Evolutionary conservation across 2,329 filamentous ascomycete genomes (phyloP).

Genomic region (Beauveria scarabaeidicola): DNA sequence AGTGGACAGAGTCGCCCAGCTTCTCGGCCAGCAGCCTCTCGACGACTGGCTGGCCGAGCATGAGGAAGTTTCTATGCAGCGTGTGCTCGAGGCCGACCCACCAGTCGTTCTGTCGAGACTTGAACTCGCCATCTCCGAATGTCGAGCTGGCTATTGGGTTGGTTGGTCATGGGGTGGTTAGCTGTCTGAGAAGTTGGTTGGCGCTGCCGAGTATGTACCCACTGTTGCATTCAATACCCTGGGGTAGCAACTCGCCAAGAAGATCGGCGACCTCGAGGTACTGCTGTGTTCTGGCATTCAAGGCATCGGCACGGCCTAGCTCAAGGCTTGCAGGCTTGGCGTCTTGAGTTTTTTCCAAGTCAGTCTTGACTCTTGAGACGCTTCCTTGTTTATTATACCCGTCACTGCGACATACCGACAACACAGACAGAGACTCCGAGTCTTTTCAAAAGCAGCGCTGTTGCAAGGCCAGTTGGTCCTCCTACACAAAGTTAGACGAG

Average conservation of each 20-base stretch:
- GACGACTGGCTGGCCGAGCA: constrained; percentile 40
- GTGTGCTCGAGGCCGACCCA: constrained; percentile 37
- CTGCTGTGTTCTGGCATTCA: constrained; percentile 41
- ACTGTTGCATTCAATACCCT: constrained; percentile 43
- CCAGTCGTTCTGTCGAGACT: constrained; percentile 38
- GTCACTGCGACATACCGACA: constrained; percentile 28
- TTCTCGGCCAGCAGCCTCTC: constrained; percentile 30
- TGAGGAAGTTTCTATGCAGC: constrained; percentile 39
- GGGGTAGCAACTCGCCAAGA: constrained; percentile 31
- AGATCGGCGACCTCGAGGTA: constrained; percentile 37
- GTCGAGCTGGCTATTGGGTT: constrained; percentile 36
- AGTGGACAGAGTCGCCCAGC: constrained; percentile 26
- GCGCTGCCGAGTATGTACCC: constrained; percentile 14
- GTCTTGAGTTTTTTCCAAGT: constrained; percentile 24
- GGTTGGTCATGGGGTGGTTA: not conserved
- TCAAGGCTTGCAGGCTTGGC: constrained; percentile 30
- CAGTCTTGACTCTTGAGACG: not conserved
- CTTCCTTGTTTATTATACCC: not conserved
- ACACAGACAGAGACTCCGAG: constrained; percentile 33
- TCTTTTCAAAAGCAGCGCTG: constrained; percentile 33
- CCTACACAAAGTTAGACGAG: constrained; percentile 19
- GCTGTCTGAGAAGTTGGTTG: not conserved
- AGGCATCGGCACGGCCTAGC: constrained; percentile 37
- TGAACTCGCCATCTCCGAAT: constrained; percentile 37
- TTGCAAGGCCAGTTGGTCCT: constrained; percentile 38